Evolutionary conservation across 441 rosid genomes (phyloP).

Genomic region (Adansonia madagascariensis): DNA sequence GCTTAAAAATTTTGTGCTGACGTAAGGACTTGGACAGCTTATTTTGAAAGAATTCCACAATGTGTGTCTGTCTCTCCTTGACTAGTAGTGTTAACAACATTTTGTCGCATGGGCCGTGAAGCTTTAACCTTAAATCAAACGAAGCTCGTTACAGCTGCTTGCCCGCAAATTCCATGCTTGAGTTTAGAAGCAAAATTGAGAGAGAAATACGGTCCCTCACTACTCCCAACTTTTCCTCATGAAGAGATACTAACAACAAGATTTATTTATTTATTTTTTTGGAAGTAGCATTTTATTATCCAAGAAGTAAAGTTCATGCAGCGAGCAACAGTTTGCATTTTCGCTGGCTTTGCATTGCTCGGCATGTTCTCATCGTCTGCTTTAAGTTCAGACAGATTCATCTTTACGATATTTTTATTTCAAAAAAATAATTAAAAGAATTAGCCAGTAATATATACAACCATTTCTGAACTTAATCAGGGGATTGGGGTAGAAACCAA

Average conservation of each 20-base stretch:
- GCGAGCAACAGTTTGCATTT: no score
- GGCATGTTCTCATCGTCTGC: no score
- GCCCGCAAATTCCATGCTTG: conserved; percentile 22
- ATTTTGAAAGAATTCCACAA: conserved; percentile 3
- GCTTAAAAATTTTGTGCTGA: not conserved
- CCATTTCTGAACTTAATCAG: no score
- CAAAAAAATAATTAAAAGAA: not conserved
- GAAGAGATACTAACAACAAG: no score
- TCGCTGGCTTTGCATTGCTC: no score
- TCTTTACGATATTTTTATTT: not conserved
- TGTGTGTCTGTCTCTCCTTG: not conserved
- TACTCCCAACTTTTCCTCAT: not conserved
- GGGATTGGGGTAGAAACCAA: no score
- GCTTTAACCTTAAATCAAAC: not conserved
- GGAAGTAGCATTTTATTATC: no score
- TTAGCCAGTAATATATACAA: not conserved
- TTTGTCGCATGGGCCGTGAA: not conserved
- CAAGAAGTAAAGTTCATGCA: no score
- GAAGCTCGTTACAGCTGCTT: conserved; percentile 15
- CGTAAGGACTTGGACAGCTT: not conserved
- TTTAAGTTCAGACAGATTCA: not conserved
- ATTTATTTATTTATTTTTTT: no score
- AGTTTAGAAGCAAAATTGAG: conserved; percentile 30
- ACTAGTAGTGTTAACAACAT: not conserved
- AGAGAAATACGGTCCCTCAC: conserved; percentile 16